A percentile compares a stretch with the other conserved stretches of the same genome.
Evolutionary conservation across 2,329 filamentous ascomycete species (phyloP).

Genomic region (Aspergillus sclerotialis): DNA sequence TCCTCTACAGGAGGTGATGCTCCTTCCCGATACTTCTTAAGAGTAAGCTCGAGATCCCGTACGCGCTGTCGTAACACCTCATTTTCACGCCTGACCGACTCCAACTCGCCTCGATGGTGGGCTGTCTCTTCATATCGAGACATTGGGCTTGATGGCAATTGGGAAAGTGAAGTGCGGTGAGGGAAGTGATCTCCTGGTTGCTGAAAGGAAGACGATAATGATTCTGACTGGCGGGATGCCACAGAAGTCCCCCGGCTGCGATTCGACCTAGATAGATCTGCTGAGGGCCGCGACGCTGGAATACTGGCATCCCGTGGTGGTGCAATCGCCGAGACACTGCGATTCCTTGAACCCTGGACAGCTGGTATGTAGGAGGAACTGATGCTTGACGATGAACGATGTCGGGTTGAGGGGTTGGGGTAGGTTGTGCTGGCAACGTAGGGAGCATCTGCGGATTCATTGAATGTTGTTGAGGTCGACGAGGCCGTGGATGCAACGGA

Average conservation of each 20-base stretch:
- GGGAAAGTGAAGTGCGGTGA: slow-evolving; percentile 24
- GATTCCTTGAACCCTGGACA: slow-evolving; percentile 26
- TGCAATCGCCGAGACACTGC: slow-evolving; percentile 36
- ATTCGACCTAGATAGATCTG: slow-evolving; percentile 20
- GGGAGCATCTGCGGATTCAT: slow-evolving; percentile 41
- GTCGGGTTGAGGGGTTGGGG: slow-evolving; percentile 48
- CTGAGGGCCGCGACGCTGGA: slow-evolving; percentile 20
- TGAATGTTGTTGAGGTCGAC: slow-evolving; percentile 46
- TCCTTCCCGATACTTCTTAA: slow-evolving; percentile 25
- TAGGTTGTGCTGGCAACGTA: slow-evolving; percentile 43
- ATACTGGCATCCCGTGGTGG: slow-evolving; percentile 33
- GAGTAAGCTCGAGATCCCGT: slow-evolving; percentile 35
- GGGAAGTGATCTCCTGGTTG: slow-evolving; percentile 23
- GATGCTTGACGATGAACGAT: slow-evolving; percentile 51
- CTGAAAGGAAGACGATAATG: slow-evolving; percentile 22
- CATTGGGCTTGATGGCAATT: slow-evolving; percentile 19
- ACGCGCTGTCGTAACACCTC: slow-evolving; percentile 39
- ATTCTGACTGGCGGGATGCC: slow-evolving; percentile 30
- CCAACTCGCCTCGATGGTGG: slow-evolving; percentile 37
- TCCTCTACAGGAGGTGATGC: slow-evolving; percentile 4
- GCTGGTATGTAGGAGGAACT: slow-evolving; percentile 39
- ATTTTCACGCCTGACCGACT: slow-evolving; percentile 40
- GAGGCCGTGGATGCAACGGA: slow-evolving; percentile 56
- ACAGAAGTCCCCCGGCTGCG: slow-evolving; percentile 39
- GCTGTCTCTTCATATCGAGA: slow-evolving; percentile 37